phyloP scores from a whole-genome alignment of 2,329 filamentous ascomycete genomes.

The Aspergillus sp. region DNA sequence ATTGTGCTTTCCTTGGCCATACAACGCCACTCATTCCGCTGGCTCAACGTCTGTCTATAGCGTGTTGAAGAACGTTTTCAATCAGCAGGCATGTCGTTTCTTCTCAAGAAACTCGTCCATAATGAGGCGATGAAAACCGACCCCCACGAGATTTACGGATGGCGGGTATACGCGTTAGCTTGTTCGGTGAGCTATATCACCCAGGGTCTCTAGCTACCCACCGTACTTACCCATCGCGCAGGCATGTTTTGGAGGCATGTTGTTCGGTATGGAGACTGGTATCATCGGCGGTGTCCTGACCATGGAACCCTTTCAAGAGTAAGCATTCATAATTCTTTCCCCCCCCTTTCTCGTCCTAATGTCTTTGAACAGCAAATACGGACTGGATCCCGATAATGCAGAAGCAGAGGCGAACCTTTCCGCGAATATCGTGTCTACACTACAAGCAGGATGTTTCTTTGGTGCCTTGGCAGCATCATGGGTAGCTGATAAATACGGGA shows the following conservation, averaged over 20 bases:
- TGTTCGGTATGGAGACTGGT: conserved; percentile 67
- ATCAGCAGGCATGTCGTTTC: conserved; percentile 36
- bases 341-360: background rate
- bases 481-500: conserved; percentile 50
- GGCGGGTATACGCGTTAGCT: conserved; percentile 65
- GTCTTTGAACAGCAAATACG: conserved; percentile 51
- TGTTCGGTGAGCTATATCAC: conserved; percentile 48
- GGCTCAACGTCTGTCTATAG: background rate
- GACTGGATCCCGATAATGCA: conserved; percentile 43
- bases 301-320: conserved; percentile 59
- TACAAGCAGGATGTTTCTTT: conserved; percentile 68
- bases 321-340: conserved; percentile 17
- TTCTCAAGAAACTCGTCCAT: conserved; percentile 60
- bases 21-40: background rate
- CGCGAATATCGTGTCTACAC: conserved; percentile 69
- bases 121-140: conserved; percentile 71
- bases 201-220: background rate
- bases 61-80: background rate
- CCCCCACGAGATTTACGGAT: conserved; percentile 68
- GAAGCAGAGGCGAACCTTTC: conserved; percentile 54
- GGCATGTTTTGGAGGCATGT: conserved; percentile 68
- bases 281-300: conserved; percentile 68
- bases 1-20: background rate
- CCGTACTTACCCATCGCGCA: conserved; percentile 12
- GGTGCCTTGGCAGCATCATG: conserved; percentile 56